Evolutionary conservation across 2,329 filamentous ascomycete species (phyloP).

Genomic region (Aspergillus nomiae): DNA sequence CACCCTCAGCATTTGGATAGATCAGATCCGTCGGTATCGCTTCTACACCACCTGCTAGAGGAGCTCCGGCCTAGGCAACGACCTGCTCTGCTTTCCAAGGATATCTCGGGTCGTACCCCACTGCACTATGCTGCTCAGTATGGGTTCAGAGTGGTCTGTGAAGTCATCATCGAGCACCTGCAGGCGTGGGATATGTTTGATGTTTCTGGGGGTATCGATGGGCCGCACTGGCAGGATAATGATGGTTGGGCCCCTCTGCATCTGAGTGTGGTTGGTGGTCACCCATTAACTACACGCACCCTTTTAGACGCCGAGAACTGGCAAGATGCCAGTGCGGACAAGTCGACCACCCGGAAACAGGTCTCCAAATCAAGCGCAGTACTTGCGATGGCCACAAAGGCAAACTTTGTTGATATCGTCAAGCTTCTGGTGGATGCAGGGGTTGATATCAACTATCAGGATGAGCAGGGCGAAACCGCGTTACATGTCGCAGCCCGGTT

Average conservation of each 20-base stretch:
- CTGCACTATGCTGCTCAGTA: constrained; percentile 95
- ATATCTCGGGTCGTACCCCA: constrained; percentile 80
- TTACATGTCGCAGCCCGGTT: constrained; percentile 89
- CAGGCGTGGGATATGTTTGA: constrained; percentile 87
- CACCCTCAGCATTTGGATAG: constrained; percentile 61
- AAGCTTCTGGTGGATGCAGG: constrained; percentile 84
- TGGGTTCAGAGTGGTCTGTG: constrained; percentile 86
- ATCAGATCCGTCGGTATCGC: constrained; percentile 74
- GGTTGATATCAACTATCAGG: constrained; percentile 90
- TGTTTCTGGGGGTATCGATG: constrained; percentile 82
- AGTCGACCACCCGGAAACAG: constrained; percentile 65
- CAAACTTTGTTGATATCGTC: constrained; percentile 83
- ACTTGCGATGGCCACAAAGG: constrained; percentile 82
- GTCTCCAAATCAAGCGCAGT: constrained; percentile 85
- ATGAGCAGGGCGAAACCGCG: constrained; percentile 86
- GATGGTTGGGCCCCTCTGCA: constrained; percentile 92
- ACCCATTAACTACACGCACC: constrained; percentile 79
- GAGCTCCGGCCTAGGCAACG: constrained; percentile 69
- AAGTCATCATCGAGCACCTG: constrained; percentile 85
- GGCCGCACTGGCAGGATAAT: constrained; percentile 83
- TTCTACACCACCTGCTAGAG: constrained; percentile 66
- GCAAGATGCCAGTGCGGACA: constrained; percentile 64
- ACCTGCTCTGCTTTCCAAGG: constrained; percentile 65
- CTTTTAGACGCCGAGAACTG: constrained; percentile 80
- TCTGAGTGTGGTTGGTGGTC: constrained; percentile 87